These are phyloP conservation scores for Erodium texanum DNA, from an alignment of 441 rosid species.

Conservation along the genomic window DNA sequence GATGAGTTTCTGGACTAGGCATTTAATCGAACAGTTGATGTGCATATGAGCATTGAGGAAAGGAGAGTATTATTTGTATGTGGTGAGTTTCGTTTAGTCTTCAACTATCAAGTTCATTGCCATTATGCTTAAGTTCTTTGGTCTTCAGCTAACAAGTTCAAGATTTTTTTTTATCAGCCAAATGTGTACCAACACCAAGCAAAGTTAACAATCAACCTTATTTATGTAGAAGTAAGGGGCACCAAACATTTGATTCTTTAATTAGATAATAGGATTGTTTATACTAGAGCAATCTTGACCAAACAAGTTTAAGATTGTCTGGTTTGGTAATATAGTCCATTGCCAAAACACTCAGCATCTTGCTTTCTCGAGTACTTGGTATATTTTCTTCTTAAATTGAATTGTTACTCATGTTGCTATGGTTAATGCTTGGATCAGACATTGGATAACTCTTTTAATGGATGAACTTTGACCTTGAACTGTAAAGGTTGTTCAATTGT, in stretches of 20 bases:
- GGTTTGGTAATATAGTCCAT: not conserved
- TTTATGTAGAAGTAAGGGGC: too few species aligned
- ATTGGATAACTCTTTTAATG: not conserved
- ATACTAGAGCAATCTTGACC: too few species aligned
- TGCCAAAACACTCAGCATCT: not conserved
- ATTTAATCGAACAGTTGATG: constrained; percentile 2
- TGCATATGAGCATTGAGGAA: not conserved
- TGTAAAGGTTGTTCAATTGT: not conserved
- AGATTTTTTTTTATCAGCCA: too few species aligned
- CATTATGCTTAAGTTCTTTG: too few species aligned
- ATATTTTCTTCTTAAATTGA: not conserved
- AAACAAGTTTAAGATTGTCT: too few species aligned
- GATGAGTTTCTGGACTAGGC: not conserved
- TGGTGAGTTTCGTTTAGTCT: not conserved
- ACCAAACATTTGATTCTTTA: too few species aligned
- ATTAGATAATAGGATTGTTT: too few species aligned
- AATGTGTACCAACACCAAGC: too few species aligned
- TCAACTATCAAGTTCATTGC: not conserved
- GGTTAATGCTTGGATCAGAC: not conserved
- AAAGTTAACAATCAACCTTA: too few species aligned
- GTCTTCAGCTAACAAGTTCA: too few species aligned
- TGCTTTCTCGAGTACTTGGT: too few species aligned
- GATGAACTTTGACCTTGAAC: not conserved
- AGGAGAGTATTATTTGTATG: not conserved
- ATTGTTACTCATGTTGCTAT: not conserved